Percentiles rank a stretch among this genome's conserved stretches.
phyloP scores from a whole-genome alignment of 768 basidiomycete genomes.

The Obba rivulosa region DNA sequence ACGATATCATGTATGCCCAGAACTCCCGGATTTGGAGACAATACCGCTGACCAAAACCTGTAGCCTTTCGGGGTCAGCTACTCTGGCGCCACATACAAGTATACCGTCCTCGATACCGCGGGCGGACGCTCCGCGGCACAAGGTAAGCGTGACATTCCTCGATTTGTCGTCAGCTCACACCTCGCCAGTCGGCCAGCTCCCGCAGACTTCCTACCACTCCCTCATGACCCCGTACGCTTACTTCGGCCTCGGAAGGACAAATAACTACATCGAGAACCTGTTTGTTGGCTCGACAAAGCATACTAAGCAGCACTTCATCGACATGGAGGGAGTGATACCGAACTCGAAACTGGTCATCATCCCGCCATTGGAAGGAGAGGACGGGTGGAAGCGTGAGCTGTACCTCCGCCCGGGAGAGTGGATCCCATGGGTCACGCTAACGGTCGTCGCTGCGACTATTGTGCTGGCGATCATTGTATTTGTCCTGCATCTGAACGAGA shows the following conservation, averaged over 20 bases:
- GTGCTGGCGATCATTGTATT: conserved; percentile 79
- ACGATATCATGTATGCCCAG: conserved; percentile 60
- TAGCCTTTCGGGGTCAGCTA: conserved; percentile 94
- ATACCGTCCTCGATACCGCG: conserved; percentile 89
- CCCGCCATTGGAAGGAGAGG: conserved; percentile 54
- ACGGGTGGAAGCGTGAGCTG: conserved; percentile 80
- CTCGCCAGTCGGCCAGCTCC: conserved; percentile 76
- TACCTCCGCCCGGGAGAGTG: conserved; percentile 93
- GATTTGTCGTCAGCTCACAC: conserved; percentile 3
- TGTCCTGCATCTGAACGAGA: conserved; percentile 86
- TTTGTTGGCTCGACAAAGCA: conserved; percentile 92
- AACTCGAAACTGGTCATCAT: conserved; percentile 97
- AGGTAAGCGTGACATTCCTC: conserved; percentile 37
- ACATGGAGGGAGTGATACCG: conserved; percentile 95
- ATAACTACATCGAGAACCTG: conserved; percentile 99
- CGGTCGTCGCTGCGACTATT: conserved; percentile 67
- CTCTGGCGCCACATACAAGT: conserved; percentile 94
- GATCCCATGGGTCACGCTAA: conserved; percentile 96
- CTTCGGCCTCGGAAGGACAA: conserved; percentile 95
- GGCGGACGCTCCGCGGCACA: conserved; percentile 88
- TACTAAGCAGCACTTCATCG: conserved; percentile 67
- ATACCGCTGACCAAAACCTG: background rate
- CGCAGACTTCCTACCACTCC: conserved; percentile 89
- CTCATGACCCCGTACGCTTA: conserved; percentile 90
- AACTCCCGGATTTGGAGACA: background rate